phyloP scores from a whole-genome alignment of 2,329 filamentous ascomycete species.

The Fusarium sp. region DNA sequence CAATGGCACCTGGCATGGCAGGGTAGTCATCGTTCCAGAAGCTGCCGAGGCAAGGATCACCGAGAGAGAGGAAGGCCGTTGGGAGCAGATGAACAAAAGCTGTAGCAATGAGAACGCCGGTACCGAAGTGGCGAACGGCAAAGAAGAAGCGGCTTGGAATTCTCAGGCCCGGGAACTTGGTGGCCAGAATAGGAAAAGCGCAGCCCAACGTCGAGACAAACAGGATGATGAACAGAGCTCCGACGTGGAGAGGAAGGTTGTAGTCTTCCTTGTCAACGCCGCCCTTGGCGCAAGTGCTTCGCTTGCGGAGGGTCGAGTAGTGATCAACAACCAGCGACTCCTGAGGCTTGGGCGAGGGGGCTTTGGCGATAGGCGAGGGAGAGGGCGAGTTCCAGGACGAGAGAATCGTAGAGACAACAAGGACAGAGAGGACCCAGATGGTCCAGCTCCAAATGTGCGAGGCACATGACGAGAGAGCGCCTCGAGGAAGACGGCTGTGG shows the following conservation, averaged over 20 bases:
- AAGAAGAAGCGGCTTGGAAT: slow-evolving; percentile 70
- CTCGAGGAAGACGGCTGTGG: slow-evolving; percentile 51
- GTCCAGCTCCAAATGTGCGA: slow-evolving; percentile 55
- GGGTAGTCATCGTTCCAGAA: slow-evolving; percentile 83
- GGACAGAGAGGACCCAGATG: slow-evolving; percentile 57
- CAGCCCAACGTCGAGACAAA: slow-evolving; percentile 62
- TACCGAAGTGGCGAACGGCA: slow-evolving; percentile 77
- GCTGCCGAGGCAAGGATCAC: slow-evolving; percentile 74
- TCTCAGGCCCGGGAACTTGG: slow-evolving; percentile 62
- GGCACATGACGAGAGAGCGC: slow-evolving; percentile 46
- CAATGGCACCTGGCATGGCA: slow-evolving; percentile 83
- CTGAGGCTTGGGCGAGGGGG: slow-evolving; percentile 13
- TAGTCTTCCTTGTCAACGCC: slow-evolving; percentile 56
- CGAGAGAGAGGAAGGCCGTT: slow-evolving; percentile 73
- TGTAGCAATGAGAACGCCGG: slow-evolving; percentile 79
- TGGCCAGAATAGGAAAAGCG: slow-evolving; percentile 66
- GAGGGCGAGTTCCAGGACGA: slow-evolving; percentile 39
- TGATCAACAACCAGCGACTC: slow-evolving; percentile 20
- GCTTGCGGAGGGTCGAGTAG: slow-evolving; percentile 38
- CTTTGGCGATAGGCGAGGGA: slow-evolving; percentile 10
- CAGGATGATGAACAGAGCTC: slow-evolving; percentile 65
- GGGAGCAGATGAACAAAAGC: slow-evolving; percentile 83
- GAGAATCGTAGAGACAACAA: slow-evolving; percentile 51
- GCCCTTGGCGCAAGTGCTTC: slow-evolving; percentile 47
- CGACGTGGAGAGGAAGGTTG: slow-evolving; percentile 69